These are phyloP conservation scores for Linderina pennispora DNA, from an alignment of 192 early-diverging fungal genomes.

Conservation along the genomic window DNA sequence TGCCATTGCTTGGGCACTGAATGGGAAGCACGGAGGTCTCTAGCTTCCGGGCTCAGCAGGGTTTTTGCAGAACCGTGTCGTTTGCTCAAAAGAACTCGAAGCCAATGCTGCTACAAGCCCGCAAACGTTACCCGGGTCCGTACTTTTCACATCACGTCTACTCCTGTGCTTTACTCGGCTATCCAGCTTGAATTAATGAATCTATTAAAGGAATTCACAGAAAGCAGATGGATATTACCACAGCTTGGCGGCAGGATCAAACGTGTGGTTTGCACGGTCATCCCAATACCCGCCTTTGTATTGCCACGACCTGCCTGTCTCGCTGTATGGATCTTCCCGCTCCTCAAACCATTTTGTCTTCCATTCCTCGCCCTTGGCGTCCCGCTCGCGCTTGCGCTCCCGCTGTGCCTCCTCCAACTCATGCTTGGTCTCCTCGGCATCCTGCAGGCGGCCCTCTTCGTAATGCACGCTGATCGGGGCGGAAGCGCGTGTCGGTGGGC, in stretches of 20 bases:
- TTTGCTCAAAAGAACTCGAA: too few relatives aligned
- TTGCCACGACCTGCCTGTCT: slow-evolving; percentile 59
- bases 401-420: slow-evolving; percentile 88
- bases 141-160: too few relatives aligned
- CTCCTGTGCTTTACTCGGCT: too few relatives aligned
- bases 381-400: slow-evolving; percentile 68
- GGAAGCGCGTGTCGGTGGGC: slow-evolving; percentile 87
- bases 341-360: slow-evolving; percentile 74
- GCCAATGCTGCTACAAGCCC: too few relatives aligned
- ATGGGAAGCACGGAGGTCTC: too few relatives aligned
- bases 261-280: slow-evolving; percentile 49
- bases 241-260: slow-evolving; percentile 18
- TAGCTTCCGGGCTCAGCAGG: too few relatives aligned
- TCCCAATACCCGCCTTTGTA: slow-evolving; percentile 89
- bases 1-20: too few relatives aligned
- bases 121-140: too few relatives aligned
- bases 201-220: too few relatives aligned
- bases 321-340: slow-evolving; percentile 49
- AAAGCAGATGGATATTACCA: too few relatives aligned
- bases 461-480: slow-evolving; percentile 92
- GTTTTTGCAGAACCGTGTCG: too few relatives aligned
- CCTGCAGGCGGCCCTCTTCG: slow-evolving; percentile 73
- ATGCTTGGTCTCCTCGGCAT: slow-evolving; percentile 80
- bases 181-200: slow-evolving; percentile 1
- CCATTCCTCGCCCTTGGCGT: slow-evolving; percentile 58